Evolutionary conservation across 2,329 filamentous ascomycete genomes (phyloP).

Genomic region (Neonectria sp.): DNA sequence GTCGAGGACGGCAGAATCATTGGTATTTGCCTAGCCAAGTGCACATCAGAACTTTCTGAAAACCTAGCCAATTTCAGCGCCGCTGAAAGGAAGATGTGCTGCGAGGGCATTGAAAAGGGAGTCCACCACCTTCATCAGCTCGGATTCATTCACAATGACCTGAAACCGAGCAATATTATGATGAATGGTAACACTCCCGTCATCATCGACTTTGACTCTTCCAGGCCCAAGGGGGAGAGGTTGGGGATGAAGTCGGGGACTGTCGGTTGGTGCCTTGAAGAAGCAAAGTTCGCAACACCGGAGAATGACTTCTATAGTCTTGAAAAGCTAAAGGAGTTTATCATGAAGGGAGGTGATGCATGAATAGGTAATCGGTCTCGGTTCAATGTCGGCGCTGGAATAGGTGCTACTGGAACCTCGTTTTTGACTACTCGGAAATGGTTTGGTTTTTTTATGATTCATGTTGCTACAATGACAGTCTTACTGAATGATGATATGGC

Average conservation of each 20-base stretch:
- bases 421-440: too few species aligned
- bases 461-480: too few species aligned
- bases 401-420: too few species aligned
- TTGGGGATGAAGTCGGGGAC: not conserved
- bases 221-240: not conserved
- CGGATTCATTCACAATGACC: not conserved
- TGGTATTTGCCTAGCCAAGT: not conserved
- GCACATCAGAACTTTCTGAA: not conserved
- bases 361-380: too few species aligned
- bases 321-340: not conserved
- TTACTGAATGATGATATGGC: too few species aligned
- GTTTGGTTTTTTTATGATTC: too few species aligned
- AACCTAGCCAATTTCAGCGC: not conserved
- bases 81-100: not conserved
- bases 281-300: too few species aligned
- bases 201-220: not conserved
- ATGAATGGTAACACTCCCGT: not conserved
- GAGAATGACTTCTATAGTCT: not conserved
- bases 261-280: too few species aligned
- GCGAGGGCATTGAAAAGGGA: not conserved
- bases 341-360: not conserved
- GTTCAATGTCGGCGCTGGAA: too few species aligned
- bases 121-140: not conserved
- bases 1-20: conserved; percentile 1
- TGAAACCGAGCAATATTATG: not conserved